Evolutionary conservation across 1,284 basidiomycete genomes (phyloP).

Genomic region (Neotropicomus parvogracilis): DNA sequence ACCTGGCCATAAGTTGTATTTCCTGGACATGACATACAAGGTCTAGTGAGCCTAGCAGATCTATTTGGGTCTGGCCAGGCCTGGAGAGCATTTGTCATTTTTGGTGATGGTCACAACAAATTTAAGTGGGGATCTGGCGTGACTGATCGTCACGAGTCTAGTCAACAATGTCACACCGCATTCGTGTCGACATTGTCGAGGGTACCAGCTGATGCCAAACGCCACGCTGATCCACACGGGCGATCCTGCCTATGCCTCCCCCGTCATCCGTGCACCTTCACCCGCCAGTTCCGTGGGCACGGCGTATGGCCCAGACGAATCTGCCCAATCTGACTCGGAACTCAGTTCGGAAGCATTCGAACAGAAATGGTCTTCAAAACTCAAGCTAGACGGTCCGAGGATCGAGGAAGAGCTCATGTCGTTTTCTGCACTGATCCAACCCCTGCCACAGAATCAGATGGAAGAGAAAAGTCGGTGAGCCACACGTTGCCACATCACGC

Average conservation of each 20-base stretch:
- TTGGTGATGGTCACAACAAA: conserved; percentile 23
- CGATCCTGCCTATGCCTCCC: conserved; percentile 56
- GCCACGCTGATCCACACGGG: conserved; percentile 32
- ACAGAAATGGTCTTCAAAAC: conserved; percentile 46
- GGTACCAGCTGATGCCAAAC: conserved; percentile 26
- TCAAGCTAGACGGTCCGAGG: conserved; percentile 31
- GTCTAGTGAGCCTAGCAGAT: too few species aligned
- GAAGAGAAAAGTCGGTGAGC: conserved; percentile 32
- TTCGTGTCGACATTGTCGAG: too few species aligned
- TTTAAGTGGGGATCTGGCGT: conserved; percentile 30
- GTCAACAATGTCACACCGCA: conserved; percentile 36
- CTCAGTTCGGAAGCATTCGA: conserved; percentile 50
- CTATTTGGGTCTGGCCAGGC: too few species aligned
- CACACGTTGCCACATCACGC: neutral
- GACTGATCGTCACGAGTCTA: conserved; percentile 31
- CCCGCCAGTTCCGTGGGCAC: conserved; percentile 72
- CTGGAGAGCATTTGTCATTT: too few species aligned
- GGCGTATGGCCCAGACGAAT: conserved; percentile 59
- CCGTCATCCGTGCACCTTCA: conserved; percentile 63
- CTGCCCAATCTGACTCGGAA: conserved; percentile 52
- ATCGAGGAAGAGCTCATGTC: conserved; percentile 31
- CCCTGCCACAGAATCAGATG: conserved; percentile 25
- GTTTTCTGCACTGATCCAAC: conserved; percentile 26
- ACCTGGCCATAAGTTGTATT: too few species aligned
- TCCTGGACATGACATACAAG: too few species aligned